phyloP scores from a whole-genome alignment of 257 asterid species.

The Salvia hispanica region DNA sequence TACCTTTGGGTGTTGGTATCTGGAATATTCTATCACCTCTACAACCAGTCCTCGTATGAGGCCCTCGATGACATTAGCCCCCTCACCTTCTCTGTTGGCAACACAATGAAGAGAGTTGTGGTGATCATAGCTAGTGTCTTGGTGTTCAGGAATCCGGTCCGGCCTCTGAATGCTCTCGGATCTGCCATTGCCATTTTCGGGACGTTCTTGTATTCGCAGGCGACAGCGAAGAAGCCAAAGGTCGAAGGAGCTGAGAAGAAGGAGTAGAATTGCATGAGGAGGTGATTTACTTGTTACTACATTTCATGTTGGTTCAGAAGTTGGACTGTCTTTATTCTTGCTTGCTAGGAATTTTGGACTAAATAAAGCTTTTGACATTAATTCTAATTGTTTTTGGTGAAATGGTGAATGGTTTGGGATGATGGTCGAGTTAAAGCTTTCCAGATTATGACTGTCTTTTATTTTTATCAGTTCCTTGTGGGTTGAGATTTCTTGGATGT shows the following conservation, averaged over 20 bases:
- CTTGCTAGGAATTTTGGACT: constrained; percentile 32
- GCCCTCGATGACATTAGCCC: constrained; percentile 98
- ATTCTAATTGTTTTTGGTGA: no score
- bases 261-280: constrained; percentile 32
- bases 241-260: constrained; percentile 53
- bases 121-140: constrained; percentile 82
- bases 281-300: neutral
- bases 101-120: constrained; percentile 96
- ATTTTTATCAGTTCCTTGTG: no score
- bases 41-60: constrained; percentile 90
- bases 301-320: constrained; percentile 22
- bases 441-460: neutral
- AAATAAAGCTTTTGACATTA: constrained; percentile 13
- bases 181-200: constrained; percentile 86
- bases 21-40: constrained; percentile 84
- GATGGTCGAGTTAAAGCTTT: constrained; percentile 3
- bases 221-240: constrained; percentile 72
- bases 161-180: constrained; percentile 88
- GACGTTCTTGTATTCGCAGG: constrained; percentile 89
- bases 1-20: constrained; percentile 85
- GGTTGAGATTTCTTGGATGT: no score
- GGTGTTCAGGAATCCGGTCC: constrained; percentile 90
- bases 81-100: constrained; percentile 85
- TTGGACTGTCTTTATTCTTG: constrained; percentile 25
- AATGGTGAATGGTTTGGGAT: no score